Conservation (phyloP, 208 protist species). For the Histomonas meleagridis region DNA sequence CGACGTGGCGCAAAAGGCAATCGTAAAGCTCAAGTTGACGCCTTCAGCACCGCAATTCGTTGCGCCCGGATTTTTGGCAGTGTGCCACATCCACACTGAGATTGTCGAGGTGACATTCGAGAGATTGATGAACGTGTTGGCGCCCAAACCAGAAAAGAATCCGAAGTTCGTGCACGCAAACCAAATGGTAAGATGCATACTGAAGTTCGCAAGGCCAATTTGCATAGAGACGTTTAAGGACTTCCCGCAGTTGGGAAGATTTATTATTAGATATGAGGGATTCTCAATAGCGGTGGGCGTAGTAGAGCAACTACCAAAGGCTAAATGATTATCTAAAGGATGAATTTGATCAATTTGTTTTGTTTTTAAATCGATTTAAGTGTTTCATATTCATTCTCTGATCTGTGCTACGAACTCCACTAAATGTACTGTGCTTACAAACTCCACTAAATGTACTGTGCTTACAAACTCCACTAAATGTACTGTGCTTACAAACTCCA, state of each 20-base stretch:
- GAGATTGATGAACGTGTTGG: neutral
- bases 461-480: too few species aligned
- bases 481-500: too few species aligned
- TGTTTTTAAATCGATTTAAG: too few species aligned
- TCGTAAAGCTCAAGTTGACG: neutral
- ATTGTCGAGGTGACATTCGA: neutral
- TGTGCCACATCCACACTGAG: constrained; percentile 28
- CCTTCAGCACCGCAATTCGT: neutral
- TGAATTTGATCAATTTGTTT: too few species aligned
- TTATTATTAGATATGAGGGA: constrained; percentile 52
- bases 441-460: too few species aligned
- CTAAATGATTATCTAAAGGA: neutral
- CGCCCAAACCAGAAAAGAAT: neutral
- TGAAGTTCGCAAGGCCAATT: constrained; percentile 11
- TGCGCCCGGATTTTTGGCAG: neutral
- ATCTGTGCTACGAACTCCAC: too few species aligned
- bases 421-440: too few species aligned
- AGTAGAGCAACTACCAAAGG: constrained; percentile 14
- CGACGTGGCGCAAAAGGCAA: neutral
- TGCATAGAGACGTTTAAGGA: constrained; percentile 44
- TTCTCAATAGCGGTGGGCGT: constrained; percentile 52
- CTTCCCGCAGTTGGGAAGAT: constrained; percentile 48
- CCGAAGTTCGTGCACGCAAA: neutral
- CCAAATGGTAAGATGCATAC: neutral
- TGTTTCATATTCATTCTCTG: too few species aligned